Evolutionary conservation across 768 basidiomycete species (phyloP).

Genomic region (Neoboletus brunneissimus): DNA sequence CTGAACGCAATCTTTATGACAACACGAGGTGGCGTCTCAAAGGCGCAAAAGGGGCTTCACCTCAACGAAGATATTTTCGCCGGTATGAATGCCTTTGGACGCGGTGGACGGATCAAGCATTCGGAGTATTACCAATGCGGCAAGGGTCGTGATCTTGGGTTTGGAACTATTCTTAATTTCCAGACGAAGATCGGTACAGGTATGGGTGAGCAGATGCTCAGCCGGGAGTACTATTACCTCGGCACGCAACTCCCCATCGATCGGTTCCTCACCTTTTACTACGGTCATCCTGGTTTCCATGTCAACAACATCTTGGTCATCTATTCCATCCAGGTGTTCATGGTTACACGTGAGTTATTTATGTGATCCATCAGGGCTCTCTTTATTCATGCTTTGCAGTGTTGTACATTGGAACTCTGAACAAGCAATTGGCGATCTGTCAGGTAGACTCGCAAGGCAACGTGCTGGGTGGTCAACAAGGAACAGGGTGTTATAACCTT

Average conservation of each 20-base stretch:
- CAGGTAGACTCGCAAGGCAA: conserved; percentile 78
- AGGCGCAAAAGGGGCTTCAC: conserved; percentile 98
- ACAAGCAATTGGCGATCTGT: conserved; percentile 90
- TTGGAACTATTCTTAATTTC: conserved; percentile 99
- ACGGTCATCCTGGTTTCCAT: conserved; percentile 99
- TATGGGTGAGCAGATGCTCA: conserved; percentile 99
- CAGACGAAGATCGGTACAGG: conserved; percentile 99
- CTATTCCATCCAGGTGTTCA: conserved; percentile 96
- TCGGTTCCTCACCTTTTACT: conserved; percentile 99
- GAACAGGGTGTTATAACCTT: conserved; percentile 82
- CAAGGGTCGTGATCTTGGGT: conserved; percentile 98
- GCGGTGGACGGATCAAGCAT: conserved; percentile 98
- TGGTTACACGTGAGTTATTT: conserved; percentile 76
- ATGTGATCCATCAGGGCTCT: neutral
- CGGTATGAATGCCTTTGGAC: conserved; percentile 98
- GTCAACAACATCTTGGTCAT: conserved; percentile 99
- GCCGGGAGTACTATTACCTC: conserved; percentile 98
- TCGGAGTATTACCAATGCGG: conserved; percentile 99
- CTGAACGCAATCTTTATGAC: conserved; percentile 97
- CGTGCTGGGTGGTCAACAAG: conserved; percentile 78
- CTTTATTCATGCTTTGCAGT: conserved; percentile 44
- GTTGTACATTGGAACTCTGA: conserved; percentile 92
- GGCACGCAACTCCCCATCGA: conserved; percentile 98
- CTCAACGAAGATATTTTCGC: conserved; percentile 99
- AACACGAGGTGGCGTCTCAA: conserved; percentile 97